phyloP scores from a whole-genome alignment of 257 asterid species.

The Petunia secreta region DNA sequence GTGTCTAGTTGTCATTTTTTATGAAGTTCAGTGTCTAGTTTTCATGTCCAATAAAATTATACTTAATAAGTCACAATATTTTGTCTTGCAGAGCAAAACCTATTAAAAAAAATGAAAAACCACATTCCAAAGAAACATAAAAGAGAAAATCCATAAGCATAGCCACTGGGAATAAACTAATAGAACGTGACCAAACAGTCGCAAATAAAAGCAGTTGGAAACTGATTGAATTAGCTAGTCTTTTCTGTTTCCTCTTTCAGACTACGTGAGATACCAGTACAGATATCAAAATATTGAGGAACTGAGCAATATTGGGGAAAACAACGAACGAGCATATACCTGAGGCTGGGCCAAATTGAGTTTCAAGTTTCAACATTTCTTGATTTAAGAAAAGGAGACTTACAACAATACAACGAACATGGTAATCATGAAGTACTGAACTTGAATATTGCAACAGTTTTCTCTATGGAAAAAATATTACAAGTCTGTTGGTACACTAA shows the following conservation, averaged over 20 bases:
- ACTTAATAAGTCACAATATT: not conserved
- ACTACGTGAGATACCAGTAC: not conserved
- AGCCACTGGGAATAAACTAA: conserved; percentile 11
- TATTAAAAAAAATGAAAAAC: no score
- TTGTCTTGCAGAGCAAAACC: conserved; percentile 2
- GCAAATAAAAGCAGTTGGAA: not conserved
- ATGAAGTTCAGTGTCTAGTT: conserved; percentile 13
- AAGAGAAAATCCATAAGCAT: conserved; percentile 1
- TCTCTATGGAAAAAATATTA: conserved; percentile 9
- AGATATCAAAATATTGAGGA: conserved; percentile 2
- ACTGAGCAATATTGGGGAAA: not conserved
- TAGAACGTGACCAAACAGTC: conserved; percentile 2
- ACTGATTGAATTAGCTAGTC: not conserved
- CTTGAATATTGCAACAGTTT: not conserved
- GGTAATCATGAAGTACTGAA: not conserved
- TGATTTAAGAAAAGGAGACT: conserved; percentile 14
- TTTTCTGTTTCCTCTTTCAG: not conserved
- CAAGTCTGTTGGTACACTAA: not conserved
- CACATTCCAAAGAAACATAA: not conserved
- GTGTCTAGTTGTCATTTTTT: not conserved
- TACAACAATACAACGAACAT: conserved; percentile 6
- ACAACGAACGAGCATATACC: not conserved
- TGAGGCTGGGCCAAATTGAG: not conserved
- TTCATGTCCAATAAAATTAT: not conserved
- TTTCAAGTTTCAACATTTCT: not conserved